Conservation (phyloP, 2,329 filamentous ascomycete species). For the Fusarium tuaranense region DNA sequence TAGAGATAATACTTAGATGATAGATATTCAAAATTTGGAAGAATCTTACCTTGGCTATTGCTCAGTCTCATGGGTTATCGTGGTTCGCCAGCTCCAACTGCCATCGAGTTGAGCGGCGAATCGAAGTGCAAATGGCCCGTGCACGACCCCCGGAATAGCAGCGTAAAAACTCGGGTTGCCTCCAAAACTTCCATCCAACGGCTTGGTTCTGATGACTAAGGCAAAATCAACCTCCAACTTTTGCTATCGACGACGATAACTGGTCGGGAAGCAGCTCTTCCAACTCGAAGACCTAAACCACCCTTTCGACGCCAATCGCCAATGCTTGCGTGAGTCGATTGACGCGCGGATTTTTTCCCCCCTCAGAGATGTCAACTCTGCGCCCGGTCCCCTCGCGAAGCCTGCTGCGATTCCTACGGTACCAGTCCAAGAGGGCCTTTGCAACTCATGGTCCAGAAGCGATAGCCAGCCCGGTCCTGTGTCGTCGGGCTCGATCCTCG, state of each 20-base stretch:
- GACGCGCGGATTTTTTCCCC: constrained; percentile 7
- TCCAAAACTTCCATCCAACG: constrained; percentile 18
- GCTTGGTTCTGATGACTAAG: constrained; percentile 33
- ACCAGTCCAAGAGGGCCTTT: constrained; percentile 73
- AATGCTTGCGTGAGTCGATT: constrained; percentile 29
- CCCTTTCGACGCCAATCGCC: constrained; percentile 14
- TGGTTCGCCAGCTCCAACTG: background rate
- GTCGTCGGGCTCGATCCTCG: constrained; percentile 35
- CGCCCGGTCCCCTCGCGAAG: constrained; percentile 64
- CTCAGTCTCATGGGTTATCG: background rate
- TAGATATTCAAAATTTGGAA: background rate
- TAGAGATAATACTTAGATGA: background rate
- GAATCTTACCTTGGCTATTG: background rate
- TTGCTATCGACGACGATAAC: constrained; percentile 33
- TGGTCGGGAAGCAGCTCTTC: constrained; percentile 4
- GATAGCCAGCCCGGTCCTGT: constrained; percentile 24
- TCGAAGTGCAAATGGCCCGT: background rate
- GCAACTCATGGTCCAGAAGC: constrained; percentile 52
- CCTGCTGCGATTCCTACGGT: constrained; percentile 79
- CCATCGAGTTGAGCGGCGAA: background rate
- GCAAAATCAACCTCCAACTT: constrained; percentile 30
- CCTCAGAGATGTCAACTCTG: constrained; percentile 58
- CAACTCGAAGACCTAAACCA: background rate
- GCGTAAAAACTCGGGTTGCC: constrained; percentile 14
- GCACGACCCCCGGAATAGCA: background rate